A percentile compares a stretch with the other conserved stretches of the same genome.
These are phyloP conservation scores for Phialophora verrucosa DNA, from an alignment of 2,329 filamentous ascomycete species.

Conservation along the genomic window DNA sequence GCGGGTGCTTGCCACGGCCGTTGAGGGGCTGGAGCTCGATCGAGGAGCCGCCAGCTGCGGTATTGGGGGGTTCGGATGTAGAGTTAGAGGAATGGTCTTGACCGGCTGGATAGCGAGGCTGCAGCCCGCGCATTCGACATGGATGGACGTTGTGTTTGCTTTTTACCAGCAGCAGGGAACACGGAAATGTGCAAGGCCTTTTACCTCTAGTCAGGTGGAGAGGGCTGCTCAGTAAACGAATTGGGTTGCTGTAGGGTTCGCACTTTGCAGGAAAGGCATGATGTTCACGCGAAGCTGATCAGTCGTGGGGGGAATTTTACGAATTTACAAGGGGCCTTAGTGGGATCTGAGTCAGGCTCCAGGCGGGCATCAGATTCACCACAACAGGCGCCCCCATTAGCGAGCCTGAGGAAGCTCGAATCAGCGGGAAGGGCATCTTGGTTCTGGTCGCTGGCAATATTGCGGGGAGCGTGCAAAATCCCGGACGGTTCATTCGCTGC, in stretches of 20 bases:
- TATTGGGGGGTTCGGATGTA: neutral
- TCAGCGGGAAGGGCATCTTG: too few relatives aligned
- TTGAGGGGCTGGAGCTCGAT: slow-evolving; percentile 34
- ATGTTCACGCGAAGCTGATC: slow-evolving; percentile 1
- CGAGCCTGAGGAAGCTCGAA: neutral
- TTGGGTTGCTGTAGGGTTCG: neutral
- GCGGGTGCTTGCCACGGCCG: slow-evolving; percentile 4
- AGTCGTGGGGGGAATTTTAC: neutral
- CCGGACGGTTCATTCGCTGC: slow-evolving; percentile 5
- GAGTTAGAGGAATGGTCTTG: slow-evolving; percentile 19
- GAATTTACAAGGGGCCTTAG: neutral
- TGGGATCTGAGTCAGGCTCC: neutral
- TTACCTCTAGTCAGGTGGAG: slow-evolving; percentile 1
- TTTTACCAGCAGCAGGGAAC: slow-evolving; percentile 6
- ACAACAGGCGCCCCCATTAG: neutral
- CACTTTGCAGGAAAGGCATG: neutral
- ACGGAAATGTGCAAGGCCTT: neutral
- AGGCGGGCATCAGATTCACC: neutral
- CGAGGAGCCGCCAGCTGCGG: slow-evolving; percentile 18
- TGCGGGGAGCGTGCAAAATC: neutral
- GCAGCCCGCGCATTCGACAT: slow-evolving; percentile 34
- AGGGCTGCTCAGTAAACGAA: neutral
- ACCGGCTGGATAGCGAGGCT: slow-evolving; percentile 24
- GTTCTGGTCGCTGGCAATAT: too few relatives aligned
- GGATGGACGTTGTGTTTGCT: slow-evolving; percentile 14